A percentile compares a stretch with the other conserved stretches of the same genome.
Evolutionary conservation across 2,329 filamentous ascomycete species (phyloP).

Genomic region (Aspergillus intermedius): DNA sequence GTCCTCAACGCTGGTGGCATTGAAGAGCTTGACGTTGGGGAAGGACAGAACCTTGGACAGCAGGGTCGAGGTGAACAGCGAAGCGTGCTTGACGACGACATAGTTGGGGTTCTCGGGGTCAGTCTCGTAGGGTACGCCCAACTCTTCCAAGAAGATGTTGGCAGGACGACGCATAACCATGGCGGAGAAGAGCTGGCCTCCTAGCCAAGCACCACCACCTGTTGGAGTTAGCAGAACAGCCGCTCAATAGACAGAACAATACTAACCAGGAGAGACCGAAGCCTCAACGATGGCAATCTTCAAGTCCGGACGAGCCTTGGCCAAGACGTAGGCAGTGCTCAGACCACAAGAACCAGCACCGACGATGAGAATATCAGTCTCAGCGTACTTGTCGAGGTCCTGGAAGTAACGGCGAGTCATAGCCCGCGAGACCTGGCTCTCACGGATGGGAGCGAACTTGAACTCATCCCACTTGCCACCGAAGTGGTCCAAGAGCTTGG

Average conservation of each 20-base stretch:
- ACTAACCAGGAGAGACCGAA: constrained; percentile 64
- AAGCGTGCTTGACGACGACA: constrained; percentile 90
- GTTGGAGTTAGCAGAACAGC: constrained; percentile 5
- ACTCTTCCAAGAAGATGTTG: constrained; percentile 71
- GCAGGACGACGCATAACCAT: constrained; percentile 95
- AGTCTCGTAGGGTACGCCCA: constrained; percentile 80
- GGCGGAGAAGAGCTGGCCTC: constrained; percentile 87
- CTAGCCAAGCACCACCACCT: constrained; percentile 86
- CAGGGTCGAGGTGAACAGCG: constrained; percentile 83
- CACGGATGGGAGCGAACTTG: constrained; percentile 77
- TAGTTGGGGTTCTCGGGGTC: constrained; percentile 80
- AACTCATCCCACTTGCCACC: constrained; percentile 75
- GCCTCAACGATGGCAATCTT: constrained; percentile 90
- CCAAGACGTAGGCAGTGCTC: constrained; percentile 76
- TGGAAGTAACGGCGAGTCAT: constrained; percentile 92
- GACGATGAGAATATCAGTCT: constrained; percentile 89
- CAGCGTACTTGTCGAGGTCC: constrained; percentile 81
- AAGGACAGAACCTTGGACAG: constrained; percentile 75
- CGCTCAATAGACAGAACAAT: too few species aligned
- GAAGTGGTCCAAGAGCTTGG: constrained; percentile 57
- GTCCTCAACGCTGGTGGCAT: constrained; percentile 87
- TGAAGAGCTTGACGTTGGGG: constrained; percentile 94
- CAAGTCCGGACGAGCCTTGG: constrained; percentile 75
- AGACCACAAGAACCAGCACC: constrained; percentile 85
- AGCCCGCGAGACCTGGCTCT: constrained; percentile 84